Base-by-base conservation (phyloP, 495 filamentous ascomycete species). In the Podospora bellae-mahoneyi region DNA sequence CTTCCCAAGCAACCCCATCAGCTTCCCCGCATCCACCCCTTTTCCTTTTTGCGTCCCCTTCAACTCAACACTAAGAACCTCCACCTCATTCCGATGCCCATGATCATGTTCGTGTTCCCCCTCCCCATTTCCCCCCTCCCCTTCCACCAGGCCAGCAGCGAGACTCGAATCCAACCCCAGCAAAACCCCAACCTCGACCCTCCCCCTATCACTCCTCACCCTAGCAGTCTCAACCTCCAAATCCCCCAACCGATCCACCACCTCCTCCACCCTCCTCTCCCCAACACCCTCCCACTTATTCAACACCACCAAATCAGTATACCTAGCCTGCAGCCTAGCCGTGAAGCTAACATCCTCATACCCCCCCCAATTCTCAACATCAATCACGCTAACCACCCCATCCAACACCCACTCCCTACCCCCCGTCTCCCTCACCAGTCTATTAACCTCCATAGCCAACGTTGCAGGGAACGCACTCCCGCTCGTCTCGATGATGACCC, bases 321-420 rank as follows among this genome's bases (percentile, higher is more conserved):
- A 97, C 73, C 83, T 77, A 28, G 92, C 92, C 81, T 96, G 92
- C 61, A 94, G 79, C 75, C 90, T 87, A n/a, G 92, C 92, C 61
- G 92, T 95, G 58, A 91, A 94, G 30, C 85, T 89, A 15, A 93
- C 97, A 80, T 97, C 94, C 71, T 92, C 92, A 75, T 99, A 99
- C 1, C 95, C 95, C 69, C 87, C 83, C 94, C 94, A 99, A 77
- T 98, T 98, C 85, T 98, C 95, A 5, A 95, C 93, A 77, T 99
- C 95, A 62, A 99, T 90, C 3, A 97, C 95, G 59, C 86, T 91
- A 20, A 98, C 87, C 54, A 98, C 93, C 2, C 95, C 95, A 75
- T 99, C 95, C 1, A 98, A 85, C 5, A 86, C 82, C 72, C 91
- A 97, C 10, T 76, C 74, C 2, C 15, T 48, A 0, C 87, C 87